A percentile compares a stretch with the other conserved stretches of the same genome.
Conservation (phyloP, 2,329 filamentous ascomycete genomes). For the Aspergillus versicolor region DNA sequence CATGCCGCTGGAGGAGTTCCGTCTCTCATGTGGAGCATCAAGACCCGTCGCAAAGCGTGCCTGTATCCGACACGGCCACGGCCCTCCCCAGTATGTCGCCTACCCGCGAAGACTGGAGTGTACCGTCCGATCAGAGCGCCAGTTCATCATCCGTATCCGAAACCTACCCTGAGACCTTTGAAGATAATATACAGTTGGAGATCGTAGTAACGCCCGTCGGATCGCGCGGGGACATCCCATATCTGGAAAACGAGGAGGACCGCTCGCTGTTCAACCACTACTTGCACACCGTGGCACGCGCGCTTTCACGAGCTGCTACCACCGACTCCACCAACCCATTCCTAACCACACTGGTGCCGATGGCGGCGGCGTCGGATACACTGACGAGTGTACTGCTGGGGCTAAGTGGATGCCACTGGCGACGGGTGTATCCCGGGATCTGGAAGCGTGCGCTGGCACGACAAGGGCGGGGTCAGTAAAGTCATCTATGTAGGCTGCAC, state of each 20-base stretch:
- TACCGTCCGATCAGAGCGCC: too few relatives aligned
- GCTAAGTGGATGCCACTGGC: slow-evolving; percentile 30
- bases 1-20: too few relatives aligned
- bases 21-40: too few relatives aligned
- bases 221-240: neutral
- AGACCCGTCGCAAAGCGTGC: too few relatives aligned
- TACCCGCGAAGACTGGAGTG: too few relatives aligned
- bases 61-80: too few relatives aligned
- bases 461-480: slow-evolving; percentile 24
- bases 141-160: too few relatives aligned
- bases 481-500: too few relatives aligned
- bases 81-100: too few relatives aligned
- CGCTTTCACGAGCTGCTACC: slow-evolving; percentile 25
- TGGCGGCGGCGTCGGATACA: slow-evolving; percentile 26
- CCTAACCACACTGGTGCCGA: slow-evolving; percentile 24
- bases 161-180: too few relatives aligned
- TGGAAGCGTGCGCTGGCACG: slow-evolving; percentile 26
- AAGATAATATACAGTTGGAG: too few relatives aligned
- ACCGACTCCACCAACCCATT: slow-evolving; percentile 24
- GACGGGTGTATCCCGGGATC: slow-evolving; percentile 26
- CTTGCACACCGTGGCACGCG: slow-evolving; percentile 25
- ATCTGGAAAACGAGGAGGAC: slow-evolving; percentile 28
- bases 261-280: slow-evolving; percentile 31
- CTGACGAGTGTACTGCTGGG: slow-evolving; percentile 28
- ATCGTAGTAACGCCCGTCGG: too few relatives aligned